Base-by-base conservation (phyloP, 352 stramenopile genomes). In the Peronospora farinosa region DNA sequence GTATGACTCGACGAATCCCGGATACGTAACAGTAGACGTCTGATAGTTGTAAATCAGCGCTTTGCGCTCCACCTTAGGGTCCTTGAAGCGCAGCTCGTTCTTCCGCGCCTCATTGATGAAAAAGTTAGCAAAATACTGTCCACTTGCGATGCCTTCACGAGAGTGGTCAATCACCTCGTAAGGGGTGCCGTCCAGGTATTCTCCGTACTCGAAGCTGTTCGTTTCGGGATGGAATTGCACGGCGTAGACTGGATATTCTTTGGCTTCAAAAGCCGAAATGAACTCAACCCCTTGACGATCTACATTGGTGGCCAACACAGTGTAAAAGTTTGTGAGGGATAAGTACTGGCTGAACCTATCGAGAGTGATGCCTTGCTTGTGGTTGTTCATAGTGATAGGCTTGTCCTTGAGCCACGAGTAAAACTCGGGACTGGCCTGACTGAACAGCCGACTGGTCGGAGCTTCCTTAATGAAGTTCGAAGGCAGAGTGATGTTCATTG, bases 141-240 rank as follows among this genome's bases (percentile, higher is more conserved):
- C 69, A 13, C 51, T 60, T 0, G 63, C 53, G 9, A 92, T 53
- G 6, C 65, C 74, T 48, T 86, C 70, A 31, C 61, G 70, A 17
- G 72, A 80, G 65, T 96, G 86, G 47, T 95, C 72, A 40, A 96
- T 87, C 13, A 72, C 80, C 59, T 95, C 78, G 54, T 84, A 92
- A 3, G 83, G 75, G 39, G 63, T 65, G 27, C 78, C 78, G 23
- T 80, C 61, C 3, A 53, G 33, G 47, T 84, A 83, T 40, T 84
- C 70, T 25, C 74, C 82, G 51, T 84, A 91, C 71, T 97, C 89
- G 63, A 92, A 96, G 37, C 63, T 74, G 64, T 92, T 95, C 66
- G 96, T 96, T 67, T 97, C 90, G 0, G 90, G 90, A 74, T 97
- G 90, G 52, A 87, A 96, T 55, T 97, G 90, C 43, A 95, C 72